Evolutionary conservation across 192 early-diverging fungal species (phyloP).

Genomic region (Globomyces pollinis-pini): DNA sequence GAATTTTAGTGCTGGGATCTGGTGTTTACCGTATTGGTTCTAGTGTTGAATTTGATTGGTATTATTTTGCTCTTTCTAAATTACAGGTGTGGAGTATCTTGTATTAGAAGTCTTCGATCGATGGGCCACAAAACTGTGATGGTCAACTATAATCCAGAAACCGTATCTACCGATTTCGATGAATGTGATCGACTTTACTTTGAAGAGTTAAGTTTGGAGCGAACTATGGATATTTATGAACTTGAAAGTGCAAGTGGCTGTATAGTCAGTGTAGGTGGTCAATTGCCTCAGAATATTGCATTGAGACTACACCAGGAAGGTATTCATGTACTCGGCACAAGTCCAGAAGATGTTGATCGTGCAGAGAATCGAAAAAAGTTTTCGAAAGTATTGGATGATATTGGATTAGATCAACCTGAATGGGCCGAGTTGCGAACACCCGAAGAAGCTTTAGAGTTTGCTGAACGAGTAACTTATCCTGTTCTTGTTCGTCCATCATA

Average conservation of each 20-base stretch:
- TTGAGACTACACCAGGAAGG: slow-evolving; percentile 64
- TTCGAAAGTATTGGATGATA: slow-evolving; percentile 80
- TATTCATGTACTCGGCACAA: slow-evolving; percentile 86
- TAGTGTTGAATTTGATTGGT: slow-evolving; percentile 98
- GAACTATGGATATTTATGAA: slow-evolving; percentile 94
- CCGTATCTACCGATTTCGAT: slow-evolving; percentile 96
- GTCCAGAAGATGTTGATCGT: slow-evolving; percentile 80
- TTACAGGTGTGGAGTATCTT: slow-evolving; percentile 25
- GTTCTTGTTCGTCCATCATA: slow-evolving; percentile 94
- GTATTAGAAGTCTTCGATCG: slow-evolving; percentile 69
- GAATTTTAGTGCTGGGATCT: slow-evolving; percentile 92
- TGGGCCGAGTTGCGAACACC: slow-evolving; percentile 89
- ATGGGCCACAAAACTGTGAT: slow-evolving; percentile 82
- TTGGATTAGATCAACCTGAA: slow-evolving; percentile 90
- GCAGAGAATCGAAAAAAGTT: slow-evolving; percentile 97
- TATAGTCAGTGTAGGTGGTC: slow-evolving; percentile 88
- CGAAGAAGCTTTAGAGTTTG: slow-evolving; percentile 80
- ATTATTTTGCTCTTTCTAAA: slow-evolving; percentile 53
- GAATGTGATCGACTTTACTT: slow-evolving; percentile 98
- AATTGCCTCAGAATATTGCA: slow-evolving; percentile 96
- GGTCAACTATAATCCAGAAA: slow-evolving; percentile 99
- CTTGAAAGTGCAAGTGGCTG: slow-evolving; percentile 74
- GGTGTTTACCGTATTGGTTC: slow-evolving; percentile 97
- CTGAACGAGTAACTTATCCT: slow-evolving; percentile 77
- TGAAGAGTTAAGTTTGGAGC: slow-evolving; percentile 90